Percentiles rank a stretch among this genome's conserved stretches.
These are phyloP conservation scores for Sporobolomyces phaffii DNA, from an alignment of 768 basidiomycete genomes.

Conservation along the genomic window DNA sequence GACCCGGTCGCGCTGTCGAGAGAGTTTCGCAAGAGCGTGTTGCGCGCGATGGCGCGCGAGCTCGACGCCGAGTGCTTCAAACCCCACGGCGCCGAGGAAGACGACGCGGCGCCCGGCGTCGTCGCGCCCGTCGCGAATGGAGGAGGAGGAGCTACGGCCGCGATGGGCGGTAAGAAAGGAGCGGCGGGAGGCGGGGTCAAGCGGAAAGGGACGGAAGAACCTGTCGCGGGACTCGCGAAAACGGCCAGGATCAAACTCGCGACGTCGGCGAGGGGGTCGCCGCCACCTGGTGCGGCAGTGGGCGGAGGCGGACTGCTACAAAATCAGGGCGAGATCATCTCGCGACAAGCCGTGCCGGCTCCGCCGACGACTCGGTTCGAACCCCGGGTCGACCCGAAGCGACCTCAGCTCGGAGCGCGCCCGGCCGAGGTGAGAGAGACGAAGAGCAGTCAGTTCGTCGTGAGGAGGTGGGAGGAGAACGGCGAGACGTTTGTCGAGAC, in stretches of 20 bases:
- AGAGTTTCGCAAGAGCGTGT: constrained; percentile 29
- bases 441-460: constrained; percentile 16
- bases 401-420: neutral
- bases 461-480: constrained; percentile 15
- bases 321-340: constrained; percentile 20
- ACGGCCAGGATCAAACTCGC: constrained; percentile 14
- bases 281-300: no score
- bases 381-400: constrained; percentile 15
- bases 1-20: constrained; percentile 30
- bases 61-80: constrained; percentile 20
- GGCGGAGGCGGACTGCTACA: neutral
- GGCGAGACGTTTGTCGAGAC: constrained; percentile 29
- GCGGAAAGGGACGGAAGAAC: constrained; percentile 13
- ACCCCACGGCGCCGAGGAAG: constrained; percentile 4
- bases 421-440: constrained; percentile 17
- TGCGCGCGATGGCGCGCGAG: constrained; percentile 27
- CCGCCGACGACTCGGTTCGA: neutral
- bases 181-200: constrained; percentile 7
- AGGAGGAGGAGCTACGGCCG: no score
- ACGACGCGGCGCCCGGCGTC: neutral
- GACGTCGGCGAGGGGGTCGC: neutral
- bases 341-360: constrained; percentile 7
- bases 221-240: neutral
- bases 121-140: neutral
- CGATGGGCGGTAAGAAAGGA: no score